Base-by-base conservation (phyloP, 2,329 filamentous ascomycete genomes). In the Rhytidhysteron rufulum region DNA sequence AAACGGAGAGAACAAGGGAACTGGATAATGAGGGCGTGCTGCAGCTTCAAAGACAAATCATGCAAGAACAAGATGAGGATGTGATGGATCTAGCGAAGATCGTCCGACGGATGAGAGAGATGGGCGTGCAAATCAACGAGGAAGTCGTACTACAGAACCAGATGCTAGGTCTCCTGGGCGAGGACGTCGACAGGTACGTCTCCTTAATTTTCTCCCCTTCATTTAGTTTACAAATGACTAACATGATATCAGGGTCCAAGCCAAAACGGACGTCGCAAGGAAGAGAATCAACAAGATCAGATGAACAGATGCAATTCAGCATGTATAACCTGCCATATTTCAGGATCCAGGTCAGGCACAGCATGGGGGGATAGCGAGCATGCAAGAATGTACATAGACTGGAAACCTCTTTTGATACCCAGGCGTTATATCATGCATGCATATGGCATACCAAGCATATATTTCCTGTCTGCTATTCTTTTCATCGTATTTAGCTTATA, bases 1-100 rank as follows among this genome's bases (percentile, higher is more conserved):
- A 94, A 66, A 90, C 85, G 13, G 82, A 86, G 42, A 78, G 80
- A 46, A 91, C 87, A 31, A 69, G 86, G 10, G 86, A 91, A 61
- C 66, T 88, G 39, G 86, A 88, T 57, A 93, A 93, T 52, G 65
- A 74, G 4, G 86, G 85, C 0, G 81, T 93, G 15, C 54, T 90
- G 45, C 78, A 85, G 60, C 65, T 93, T 45, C 87, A 93, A 63
- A 74, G 80, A 52, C 76, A 86, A 55, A 79, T 87, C 62, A 87
- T 91, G 73, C 58, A 74, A 39, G 80, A 86, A 49, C 87, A 94
- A 57, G 87, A 93, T 50, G 63, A 82, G 52, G 83, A 86, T 51
- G 77, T 93, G 3, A 76, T 85, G 15, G 73, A 80, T 51, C 67
- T 93, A 40, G 75, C 78, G 2, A 80, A 79, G 48, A 82, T 88